Evolutionary conservation across 768 basidiomycete species (phyloP), one percentile per base, ranked within the genome.

Genomic region (Phaffia tasmanica): DNA sequence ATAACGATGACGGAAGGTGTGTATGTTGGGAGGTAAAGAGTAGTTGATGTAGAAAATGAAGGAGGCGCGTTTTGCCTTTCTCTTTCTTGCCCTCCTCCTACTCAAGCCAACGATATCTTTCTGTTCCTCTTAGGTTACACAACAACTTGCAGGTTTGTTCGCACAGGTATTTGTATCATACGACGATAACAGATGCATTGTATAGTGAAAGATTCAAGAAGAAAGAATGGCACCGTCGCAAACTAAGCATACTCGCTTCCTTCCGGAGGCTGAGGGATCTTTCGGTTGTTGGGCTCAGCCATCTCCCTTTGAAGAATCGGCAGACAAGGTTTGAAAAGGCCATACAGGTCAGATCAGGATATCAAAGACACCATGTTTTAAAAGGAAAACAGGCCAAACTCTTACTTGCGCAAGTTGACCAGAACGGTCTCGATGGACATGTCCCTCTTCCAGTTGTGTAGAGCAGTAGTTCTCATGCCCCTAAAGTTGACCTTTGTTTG

Each of bases 241-340:
- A 4, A 11, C 35, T 54, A 54, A 16, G 53, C 53, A 42, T 57
- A 80, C 63, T 76, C 77, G 58, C 76, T 71, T 1, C 91, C 91
- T 75, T 99, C 95, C 21, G 86, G 83, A 2, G 95, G 95, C 78
- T 99, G 95, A 46, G 91, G 88, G 48, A 93, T 81, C 79, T 98
- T 98, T 71, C 91, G 80, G 77, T 98, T 99, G 69, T 83, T 83
- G 73, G 87, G 85, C 57, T 87, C 83, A 2, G 86, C 91, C 95
- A 99, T 98, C 77, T 95, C 92, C 79, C 93, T 97, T 71, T 14
- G 18, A 50, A 49, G 5, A n/a, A 18, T 7, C 25, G 58, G 21
- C 7, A 32, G 15, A n/a, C 19, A 48, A 23, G 27, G 32, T 21
- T 46, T 35, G 56, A 29, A 58, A 55, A 60, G 15, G 27, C 53